phyloP scores from a whole-genome alignment of 2,329 filamentous ascomycete genomes.

The Exophiala oligosperma region DNA sequence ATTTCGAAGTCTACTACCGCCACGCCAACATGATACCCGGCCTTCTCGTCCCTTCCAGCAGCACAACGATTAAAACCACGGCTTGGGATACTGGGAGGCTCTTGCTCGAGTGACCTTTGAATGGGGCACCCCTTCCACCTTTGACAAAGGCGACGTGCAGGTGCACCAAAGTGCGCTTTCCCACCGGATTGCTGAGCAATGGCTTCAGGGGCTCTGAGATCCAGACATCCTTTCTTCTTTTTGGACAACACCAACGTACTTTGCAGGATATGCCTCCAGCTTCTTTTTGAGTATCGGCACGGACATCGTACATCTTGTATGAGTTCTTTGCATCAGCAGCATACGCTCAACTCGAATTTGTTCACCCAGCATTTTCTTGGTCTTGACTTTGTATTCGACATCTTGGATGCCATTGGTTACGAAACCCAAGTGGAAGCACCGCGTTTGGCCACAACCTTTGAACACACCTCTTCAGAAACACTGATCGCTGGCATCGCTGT shows the following conservation, averaged over 20 bases:
- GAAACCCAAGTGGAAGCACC: background rate
- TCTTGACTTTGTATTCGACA: conserved; percentile 1
- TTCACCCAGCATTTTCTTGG: background rate
- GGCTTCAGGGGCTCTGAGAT: no score
- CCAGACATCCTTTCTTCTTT: background rate
- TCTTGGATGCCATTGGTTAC: background rate
- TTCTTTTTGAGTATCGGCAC: conserved; percentile 6
- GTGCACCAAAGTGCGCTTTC: background rate
- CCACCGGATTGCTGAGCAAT: no score
- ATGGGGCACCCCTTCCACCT: conserved; percentile 41
- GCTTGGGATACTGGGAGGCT: background rate
- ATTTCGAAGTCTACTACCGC: conserved; percentile 8
- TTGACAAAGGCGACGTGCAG: conserved; percentile 32
- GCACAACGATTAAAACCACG: background rate
- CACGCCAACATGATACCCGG: conserved; percentile 54
- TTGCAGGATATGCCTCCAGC: conserved; percentile 4
- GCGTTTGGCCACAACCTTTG: background rate
- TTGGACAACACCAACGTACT: background rate
- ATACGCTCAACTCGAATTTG: background rate
- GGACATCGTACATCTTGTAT: conserved; percentile 10
- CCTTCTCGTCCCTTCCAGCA: conserved; percentile 26
- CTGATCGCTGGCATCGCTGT: background rate
- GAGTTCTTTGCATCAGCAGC: conserved; percentile 6
- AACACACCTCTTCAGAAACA: background rate
- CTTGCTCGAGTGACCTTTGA: background rate